Base-by-base conservation (phyloP, 129 eudicot species). In the Escallonia rubra region DNA sequence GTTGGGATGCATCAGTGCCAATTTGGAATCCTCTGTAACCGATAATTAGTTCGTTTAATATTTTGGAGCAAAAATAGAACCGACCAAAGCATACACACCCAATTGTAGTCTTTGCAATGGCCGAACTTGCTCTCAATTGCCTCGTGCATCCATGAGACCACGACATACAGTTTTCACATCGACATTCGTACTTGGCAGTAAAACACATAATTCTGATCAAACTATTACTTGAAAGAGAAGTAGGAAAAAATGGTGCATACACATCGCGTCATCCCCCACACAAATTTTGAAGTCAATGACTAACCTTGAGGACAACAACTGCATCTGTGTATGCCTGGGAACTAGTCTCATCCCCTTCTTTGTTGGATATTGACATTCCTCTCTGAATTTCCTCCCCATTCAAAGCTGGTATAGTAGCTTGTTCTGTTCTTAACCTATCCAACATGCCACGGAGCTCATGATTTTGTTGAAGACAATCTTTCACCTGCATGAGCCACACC, bases 371-470 rank as follows among this genome's bases (percentile, higher is more conserved):
- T 54, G 43, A 2, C 14, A 54, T 39, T 9, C 65, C 71, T 40
- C 66, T 56, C 66, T 43, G 80, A 42, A 44, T 64, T 58, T 75
- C 66, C 11, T n/a, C 74, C 57, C 64, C 72, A 42, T 72, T 79
- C 63, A 65, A 55, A 49, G 73, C 56, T 48, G 81, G 72, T 46
- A 63, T 11, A 63, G 72, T 76, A 42, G 87, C 86, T 64, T 91
- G 90, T 64, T 92, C 87, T 56, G 68, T 69, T 81, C 96, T 78
- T 67, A 88, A 76, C 80, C 74, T 80, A 69, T 82, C 91, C 41
- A 92, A 63, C 89, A 81, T 77, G 60, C 76, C 63, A 64, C 96
- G 96, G 10, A 92, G 98, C 72, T 82, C 98, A 74, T 88, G 89
- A 63, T 92, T 92, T 72, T 92, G 95, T 69, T 76, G 83, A 7